Percentiles rank a stretch among this genome's conserved stretches.
phyloP scores from a whole-genome alignment of 495 filamentous ascomycete genomes.

The Xylaria cubensis region DNA sequence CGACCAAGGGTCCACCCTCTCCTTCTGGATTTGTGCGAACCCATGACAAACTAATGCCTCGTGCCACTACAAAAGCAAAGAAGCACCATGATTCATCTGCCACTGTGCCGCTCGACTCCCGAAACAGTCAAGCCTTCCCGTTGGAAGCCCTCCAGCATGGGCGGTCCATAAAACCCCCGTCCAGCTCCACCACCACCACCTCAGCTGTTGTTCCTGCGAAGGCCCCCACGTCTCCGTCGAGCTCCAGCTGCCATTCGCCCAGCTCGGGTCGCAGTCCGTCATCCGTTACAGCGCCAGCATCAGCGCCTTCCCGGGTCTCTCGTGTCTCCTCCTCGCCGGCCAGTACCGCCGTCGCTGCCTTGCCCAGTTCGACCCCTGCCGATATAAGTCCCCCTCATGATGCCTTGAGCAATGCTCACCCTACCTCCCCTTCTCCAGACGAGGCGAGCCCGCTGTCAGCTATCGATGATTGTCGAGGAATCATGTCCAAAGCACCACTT shows the following conservation, averaged over 20 bases:
- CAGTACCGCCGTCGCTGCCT: background rate
- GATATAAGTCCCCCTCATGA: constrained; percentile 32
- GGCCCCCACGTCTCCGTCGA: constrained; percentile 16
- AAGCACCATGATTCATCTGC: constrained; percentile 9
- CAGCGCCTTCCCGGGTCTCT: background rate
- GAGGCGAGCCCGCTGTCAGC: constrained; percentile 34
- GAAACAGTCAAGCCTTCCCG: constrained; percentile 18
- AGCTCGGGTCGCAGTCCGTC: constrained; percentile 1
- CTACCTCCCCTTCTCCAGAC: constrained; percentile 30
- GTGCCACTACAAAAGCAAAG: constrained; percentile 20
- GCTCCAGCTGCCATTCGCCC: constrained; percentile 20
- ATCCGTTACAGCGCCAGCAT: background rate
- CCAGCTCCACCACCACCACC: constrained; percentile 20
- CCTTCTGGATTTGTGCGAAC: constrained; percentile 1
- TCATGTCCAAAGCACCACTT: constrained; percentile 63
- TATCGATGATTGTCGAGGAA: constrained; percentile 28
- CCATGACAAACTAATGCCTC: constrained; percentile 27
- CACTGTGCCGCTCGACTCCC: constrained; percentile 16
- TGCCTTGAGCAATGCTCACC: constrained; percentile 37
- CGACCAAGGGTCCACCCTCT: constrained; percentile 6
- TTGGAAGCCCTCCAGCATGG: constrained; percentile 17
- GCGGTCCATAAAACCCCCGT: constrained; percentile 7
- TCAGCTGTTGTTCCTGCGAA: constrained; percentile 23
- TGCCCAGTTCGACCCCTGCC: constrained; percentile 1
- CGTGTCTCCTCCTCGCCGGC: background rate